phyloP scores from a whole-genome alignment of 75 land plant species.

The Gnetum montanum region DNA sequence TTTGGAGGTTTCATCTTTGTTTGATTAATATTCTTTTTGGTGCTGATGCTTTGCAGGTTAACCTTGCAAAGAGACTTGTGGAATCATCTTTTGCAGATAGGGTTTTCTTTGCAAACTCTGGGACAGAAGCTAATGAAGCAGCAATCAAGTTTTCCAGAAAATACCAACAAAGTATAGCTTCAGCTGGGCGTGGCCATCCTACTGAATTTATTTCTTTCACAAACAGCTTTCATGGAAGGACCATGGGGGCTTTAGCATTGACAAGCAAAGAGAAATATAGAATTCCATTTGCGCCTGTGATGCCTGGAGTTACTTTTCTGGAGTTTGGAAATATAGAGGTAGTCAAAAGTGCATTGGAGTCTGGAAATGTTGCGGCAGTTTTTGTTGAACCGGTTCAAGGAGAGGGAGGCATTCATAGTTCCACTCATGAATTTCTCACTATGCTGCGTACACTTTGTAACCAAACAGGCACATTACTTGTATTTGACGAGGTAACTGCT shows the following conservation, averaged over 20 bases:
- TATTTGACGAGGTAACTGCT: conserved; percentile 78
- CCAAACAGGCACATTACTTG: conserved; percentile 66
- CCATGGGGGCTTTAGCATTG: conserved; percentile 88
- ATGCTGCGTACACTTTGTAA: conserved; percentile 59
- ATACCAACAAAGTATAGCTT: conserved; percentile 39
- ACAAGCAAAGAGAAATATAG: conserved; percentile 86
- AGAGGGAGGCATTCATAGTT: conserved; percentile 82
- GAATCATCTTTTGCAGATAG: conserved; percentile 78
- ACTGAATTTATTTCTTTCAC: conserved; percentile 65
- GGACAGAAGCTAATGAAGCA: conserved; percentile 96
- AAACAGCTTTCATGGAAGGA: conserved; percentile 85
- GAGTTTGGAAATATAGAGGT: conserved; percentile 73
- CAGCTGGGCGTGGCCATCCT: conserved; percentile 24
- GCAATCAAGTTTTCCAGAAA: conserved; percentile 89
- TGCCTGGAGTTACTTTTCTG: conserved; percentile 83
- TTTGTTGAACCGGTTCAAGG: conserved; percentile 97
- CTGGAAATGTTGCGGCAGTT: conserved; percentile 76
- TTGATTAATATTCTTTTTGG: too few species aligned
- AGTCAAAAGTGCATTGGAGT: conserved; percentile 21
- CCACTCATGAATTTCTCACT: conserved; percentile 52
- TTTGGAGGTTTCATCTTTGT: too few species aligned
- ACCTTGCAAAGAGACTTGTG: conserved; percentile 71
- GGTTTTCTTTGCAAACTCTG: conserved; percentile 80
- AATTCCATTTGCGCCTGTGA: conserved; percentile 78
- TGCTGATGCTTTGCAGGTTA: conserved; percentile 41